These are phyloP conservation scores for Hypoxylon sp. DNA, from an alignment of 2,329 filamentous ascomycete species.

Conservation along the genomic window DNA sequence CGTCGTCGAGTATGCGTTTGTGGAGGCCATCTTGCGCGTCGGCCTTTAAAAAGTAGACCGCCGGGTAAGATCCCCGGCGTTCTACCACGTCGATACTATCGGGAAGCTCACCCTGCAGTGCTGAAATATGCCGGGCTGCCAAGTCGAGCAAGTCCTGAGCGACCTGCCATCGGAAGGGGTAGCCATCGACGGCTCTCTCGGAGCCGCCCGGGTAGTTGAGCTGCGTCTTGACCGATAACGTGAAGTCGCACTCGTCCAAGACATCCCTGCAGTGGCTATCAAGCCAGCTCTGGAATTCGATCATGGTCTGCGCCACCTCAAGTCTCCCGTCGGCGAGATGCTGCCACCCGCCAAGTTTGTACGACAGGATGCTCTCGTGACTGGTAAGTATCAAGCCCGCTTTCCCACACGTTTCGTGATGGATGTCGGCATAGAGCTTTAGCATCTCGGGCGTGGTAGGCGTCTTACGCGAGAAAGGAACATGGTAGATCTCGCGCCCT, in stretches of 20 bases:
- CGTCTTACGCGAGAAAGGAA: conserved; percentile 70
- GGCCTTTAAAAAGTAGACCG: conserved; percentile 66
- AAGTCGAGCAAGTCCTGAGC: conserved; percentile 58
- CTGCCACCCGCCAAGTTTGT: conserved; percentile 72
- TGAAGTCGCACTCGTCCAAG: conserved; percentile 73
- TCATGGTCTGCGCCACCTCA: conserved; percentile 60
- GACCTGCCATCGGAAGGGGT: conserved; percentile 65
- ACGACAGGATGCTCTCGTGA: conserved; percentile 74
- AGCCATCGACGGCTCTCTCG: conserved; percentile 63
- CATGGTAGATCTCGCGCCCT: conserved; percentile 64
- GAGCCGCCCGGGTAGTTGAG: conserved; percentile 68
- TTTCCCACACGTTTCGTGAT: conserved; percentile 54
- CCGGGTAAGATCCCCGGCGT: conserved; percentile 60
- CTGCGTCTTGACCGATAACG: conserved; percentile 65
- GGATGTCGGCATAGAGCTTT: conserved; percentile 55
- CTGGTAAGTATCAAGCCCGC: conserved; percentile 69
- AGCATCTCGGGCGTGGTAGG: conserved; percentile 51
- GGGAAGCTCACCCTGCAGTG: conserved; percentile 56
- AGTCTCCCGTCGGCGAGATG: conserved; percentile 62
- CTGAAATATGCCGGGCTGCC: conserved; percentile 54
- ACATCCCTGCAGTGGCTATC: conserved; percentile 67
- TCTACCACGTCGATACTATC: conserved; percentile 61
- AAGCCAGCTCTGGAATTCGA: conserved; percentile 65
- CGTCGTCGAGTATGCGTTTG: conserved; percentile 55
- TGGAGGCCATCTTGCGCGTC: conserved; percentile 61